Base-by-base conservation (phyloP, 805 yeast genomes). In the Suhomyces pyralidae region DNA sequence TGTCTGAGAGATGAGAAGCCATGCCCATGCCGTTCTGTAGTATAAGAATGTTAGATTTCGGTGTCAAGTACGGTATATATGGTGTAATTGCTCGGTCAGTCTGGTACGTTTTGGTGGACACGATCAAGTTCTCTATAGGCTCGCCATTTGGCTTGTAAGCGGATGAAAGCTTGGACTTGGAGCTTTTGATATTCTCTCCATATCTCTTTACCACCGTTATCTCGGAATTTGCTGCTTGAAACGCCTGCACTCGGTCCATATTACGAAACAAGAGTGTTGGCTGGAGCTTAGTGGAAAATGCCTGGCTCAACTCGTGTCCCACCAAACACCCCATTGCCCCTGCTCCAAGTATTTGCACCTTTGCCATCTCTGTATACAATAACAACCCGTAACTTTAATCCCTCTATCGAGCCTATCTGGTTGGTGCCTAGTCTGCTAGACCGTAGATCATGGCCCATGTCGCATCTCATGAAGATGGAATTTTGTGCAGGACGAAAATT, bases 21-120 rank as follows among this genome's bases (percentile, higher is more conserved):
- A 82, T 76, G 8, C 98, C 98, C 76, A 91, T 77, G 1, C 91
- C 99, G 66, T 94, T 90, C 51, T 90, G 98, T n/a, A 92, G 60
- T 20, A 92, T 66, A 45, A 92, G 57, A 2, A 91, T 66, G 52
- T 82, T 83, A 1, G 92, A 79, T 2, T 71, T 62, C 2, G 71
- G 62, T 26, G 70, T 66, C 26, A 93, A 76, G 51, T 70, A 70
- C 1, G 78, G 75, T 19, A 82, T 55, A 49, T 83, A 74, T 3
- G 86, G 86, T 32, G 61, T 63, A 15, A 92, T 54, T 0, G 97
- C 96, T 3, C 67, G 65, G 20, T 76, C 69, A 0, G 96, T 87
- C 61, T 87, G 89, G 55, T 86, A 83, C 0, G 96, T 83, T 67
- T 93, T 93, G 4, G 96, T 90, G 8, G 96, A 75, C 8, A 93